These are phyloP conservation scores for Pichia sp. DNA, from an alignment of 1,139 yeast genomes.

Conservation along the genomic window DNA sequence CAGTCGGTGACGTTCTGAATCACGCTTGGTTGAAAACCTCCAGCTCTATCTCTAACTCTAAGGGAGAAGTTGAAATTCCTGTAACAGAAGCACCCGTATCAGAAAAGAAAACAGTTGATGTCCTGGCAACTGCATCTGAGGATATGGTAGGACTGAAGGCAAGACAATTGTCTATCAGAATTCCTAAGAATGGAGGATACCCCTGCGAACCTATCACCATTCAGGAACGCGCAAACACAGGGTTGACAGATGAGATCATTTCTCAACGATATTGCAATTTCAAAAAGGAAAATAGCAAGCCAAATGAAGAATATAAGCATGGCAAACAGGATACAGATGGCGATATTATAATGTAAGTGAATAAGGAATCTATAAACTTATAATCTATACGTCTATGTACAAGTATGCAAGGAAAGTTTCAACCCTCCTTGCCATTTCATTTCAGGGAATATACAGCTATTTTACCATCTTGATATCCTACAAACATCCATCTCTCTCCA, in stretches of 20 bases:
- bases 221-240: constrained; percentile 20
- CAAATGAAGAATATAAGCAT: background rate
- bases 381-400: background rate
- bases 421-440: background rate
- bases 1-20: constrained; percentile 40
- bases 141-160: constrained; percentile 12
- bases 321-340: constrained; percentile 5
- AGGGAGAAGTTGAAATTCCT: too few species aligned
- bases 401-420: background rate
- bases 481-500: constrained; percentile 21
- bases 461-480: constrained; percentile 28
- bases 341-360: constrained; percentile 10
- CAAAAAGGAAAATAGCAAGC: background rate
- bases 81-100: too few species aligned
- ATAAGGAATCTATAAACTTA: background rate
- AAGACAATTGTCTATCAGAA: constrained; percentile 18
- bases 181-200: constrained; percentile 19
- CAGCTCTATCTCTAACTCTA: too few species aligned
- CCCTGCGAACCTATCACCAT: constrained; percentile 22
- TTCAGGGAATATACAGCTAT: constrained; percentile 18
- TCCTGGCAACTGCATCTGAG: too few species aligned
- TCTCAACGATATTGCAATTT: constrained; percentile 13
- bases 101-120: too few species aligned
- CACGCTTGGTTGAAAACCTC: constrained; percentile 52
- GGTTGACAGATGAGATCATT: constrained; percentile 20